Percentiles rank a stretch among this genome's conserved stretches.
phyloP scores from a whole-genome alignment of 139 green algal species.

The Chlorella sp. region DNA sequence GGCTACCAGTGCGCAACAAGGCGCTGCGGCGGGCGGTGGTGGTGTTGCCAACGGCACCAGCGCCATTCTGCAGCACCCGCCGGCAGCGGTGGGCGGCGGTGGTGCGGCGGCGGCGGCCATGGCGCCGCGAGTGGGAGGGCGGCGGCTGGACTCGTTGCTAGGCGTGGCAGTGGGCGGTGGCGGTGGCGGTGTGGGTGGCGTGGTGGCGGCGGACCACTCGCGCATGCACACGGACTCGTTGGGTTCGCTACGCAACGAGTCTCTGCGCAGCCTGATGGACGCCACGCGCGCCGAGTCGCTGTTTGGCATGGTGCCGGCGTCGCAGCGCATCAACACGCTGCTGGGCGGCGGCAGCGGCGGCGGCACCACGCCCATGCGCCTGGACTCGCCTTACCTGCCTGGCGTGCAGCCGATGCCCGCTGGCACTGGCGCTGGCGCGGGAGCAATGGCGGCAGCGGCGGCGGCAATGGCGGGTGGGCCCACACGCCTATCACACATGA shows the following conservation, averaged over 20 bases:
- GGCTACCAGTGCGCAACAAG: no score
- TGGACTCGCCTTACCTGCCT: neutral
- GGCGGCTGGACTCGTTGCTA: neutral
- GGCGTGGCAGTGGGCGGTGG: neutral
- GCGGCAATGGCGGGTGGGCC: no score
- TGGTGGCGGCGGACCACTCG: no score
- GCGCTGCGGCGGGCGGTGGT: no score
- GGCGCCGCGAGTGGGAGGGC: neutral
- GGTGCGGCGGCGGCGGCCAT: neutral
- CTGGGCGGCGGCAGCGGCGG: no score
- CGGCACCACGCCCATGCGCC: neutral
- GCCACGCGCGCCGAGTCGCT: neutral
- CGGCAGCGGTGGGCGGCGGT: neutral
- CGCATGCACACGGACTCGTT: neutral
- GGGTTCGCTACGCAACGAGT: neutral
- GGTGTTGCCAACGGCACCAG: no score
- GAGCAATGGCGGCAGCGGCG: no score
- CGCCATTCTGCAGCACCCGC: neutral
- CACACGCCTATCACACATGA: no score
- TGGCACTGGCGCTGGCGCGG: no score
- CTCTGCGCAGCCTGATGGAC: neutral
- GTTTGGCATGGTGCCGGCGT: neutral
- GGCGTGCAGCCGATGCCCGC: no score
- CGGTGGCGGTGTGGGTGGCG: neutral
- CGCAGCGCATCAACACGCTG: neutral